Conservation (phyloP, 345 rosid species). For the Kandelia obovata region DNA sequence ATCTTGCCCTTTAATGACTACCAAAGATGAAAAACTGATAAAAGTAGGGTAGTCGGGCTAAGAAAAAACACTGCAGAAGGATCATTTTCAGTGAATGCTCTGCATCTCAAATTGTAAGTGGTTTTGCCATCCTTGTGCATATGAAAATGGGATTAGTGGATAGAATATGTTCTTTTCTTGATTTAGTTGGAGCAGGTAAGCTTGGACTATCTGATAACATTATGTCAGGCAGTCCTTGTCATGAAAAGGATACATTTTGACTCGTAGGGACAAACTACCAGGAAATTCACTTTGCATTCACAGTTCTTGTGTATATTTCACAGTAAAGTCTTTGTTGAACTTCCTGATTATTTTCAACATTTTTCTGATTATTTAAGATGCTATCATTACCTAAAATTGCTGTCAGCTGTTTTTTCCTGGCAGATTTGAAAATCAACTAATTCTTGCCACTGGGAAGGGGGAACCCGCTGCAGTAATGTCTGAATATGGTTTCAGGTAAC, state of each 20-base stretch:
- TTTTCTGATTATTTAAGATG: neutral
- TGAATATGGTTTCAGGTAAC: constrained; percentile 55
- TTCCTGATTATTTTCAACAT: neutral
- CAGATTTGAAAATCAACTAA: constrained; percentile 45
- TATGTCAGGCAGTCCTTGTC: neutral
- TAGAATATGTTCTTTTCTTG: neutral
- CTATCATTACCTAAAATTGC: neutral
- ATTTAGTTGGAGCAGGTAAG: neutral
- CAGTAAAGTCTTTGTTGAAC: too few relatives aligned
- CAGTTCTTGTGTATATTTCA: neutral
- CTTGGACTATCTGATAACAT: too few relatives aligned
- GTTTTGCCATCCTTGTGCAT: too few relatives aligned
- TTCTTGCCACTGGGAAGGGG: constrained; percentile 51
- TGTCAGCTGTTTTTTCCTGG: neutral
- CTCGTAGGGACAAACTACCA: neutral
- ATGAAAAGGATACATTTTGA: neutral
- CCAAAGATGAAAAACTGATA: too few relatives aligned
- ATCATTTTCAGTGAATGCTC: too few relatives aligned
- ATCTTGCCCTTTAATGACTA: too few relatives aligned
- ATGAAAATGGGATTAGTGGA: too few relatives aligned
- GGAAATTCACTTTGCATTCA: neutral
- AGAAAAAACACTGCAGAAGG: too few relatives aligned
- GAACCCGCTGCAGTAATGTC: constrained; percentile 49
- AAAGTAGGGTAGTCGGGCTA: too few relatives aligned
- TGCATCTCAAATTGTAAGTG: too few relatives aligned